Conservation (phyloP, 257 asterid species). For the Solanum medicagineum region DNA sequence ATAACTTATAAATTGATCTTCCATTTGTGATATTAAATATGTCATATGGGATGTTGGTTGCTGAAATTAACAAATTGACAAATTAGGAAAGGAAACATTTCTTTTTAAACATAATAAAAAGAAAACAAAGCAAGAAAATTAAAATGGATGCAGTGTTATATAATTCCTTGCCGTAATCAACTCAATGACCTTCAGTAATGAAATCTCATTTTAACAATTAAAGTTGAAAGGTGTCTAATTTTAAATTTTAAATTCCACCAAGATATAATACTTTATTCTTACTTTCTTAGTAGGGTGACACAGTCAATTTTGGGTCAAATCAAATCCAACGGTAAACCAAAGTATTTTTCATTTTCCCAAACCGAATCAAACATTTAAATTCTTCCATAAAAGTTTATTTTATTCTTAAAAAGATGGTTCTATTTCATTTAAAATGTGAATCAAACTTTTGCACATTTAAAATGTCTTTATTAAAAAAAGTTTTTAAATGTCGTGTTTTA, state of each 20-base stretch:
- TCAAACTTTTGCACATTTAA: not conserved
- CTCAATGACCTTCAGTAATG: not conserved
- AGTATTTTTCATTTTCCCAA: not conserved
- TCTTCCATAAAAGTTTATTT: not conserved
- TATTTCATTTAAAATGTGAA: not conserved
- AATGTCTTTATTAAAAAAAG: not conserved
- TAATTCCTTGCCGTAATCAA: not conserved
- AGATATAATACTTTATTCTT: not conserved
- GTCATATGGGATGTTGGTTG: not conserved
- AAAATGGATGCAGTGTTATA: not conserved
- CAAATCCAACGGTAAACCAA: not conserved
- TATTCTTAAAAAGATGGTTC: not conserved
- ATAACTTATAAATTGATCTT: not conserved
- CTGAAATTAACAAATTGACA: not conserved
- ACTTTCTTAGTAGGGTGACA: not conserved
- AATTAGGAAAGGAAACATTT: not conserved
- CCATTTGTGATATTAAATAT: not conserved
- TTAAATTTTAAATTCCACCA: not conserved
- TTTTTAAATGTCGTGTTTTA: not conserved
- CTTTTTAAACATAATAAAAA: not conserved
- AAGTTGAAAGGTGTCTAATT: not conserved
- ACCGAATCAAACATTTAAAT: not conserved
- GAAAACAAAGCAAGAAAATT: not conserved
- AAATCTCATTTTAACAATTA: not conserved
- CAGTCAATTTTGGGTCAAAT: not conserved